phyloP scores from a whole-genome alignment of 192 early-diverging fungal genomes.

The Radiomyces spectabilis region DNA sequence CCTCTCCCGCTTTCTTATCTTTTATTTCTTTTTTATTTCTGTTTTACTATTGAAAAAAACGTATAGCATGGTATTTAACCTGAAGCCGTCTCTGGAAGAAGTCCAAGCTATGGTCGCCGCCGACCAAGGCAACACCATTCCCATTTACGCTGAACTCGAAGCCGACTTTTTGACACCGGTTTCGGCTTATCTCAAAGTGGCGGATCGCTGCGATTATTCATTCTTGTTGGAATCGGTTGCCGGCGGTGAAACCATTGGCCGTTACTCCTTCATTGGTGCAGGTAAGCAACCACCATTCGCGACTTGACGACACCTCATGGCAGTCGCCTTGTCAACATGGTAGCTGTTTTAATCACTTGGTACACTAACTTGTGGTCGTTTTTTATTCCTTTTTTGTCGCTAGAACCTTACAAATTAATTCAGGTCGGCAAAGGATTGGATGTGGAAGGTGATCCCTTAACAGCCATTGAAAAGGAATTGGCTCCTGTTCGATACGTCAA shows the following conservation, averaged over 20 bases:
- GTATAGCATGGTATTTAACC: constrained; percentile 34
- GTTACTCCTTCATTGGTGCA: constrained; percentile 94
- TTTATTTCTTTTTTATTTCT: constrained; percentile 36
- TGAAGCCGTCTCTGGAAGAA: constrained; percentile 65
- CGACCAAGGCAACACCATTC: constrained; percentile 78
- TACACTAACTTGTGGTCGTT: too few relatives aligned
- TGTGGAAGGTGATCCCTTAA: constrained; percentile 78
- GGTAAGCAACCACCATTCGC: too few relatives aligned
- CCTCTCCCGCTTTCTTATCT: background rate
- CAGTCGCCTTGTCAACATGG: too few relatives aligned
- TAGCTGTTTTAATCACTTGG: too few relatives aligned
- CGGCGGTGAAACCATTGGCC: constrained; percentile 91
- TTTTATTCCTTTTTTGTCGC: background rate
- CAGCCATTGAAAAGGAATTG: constrained; percentile 81
- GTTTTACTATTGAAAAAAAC: constrained; percentile 34
- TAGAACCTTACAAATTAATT: constrained; percentile 84
- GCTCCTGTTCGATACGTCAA: constrained; percentile 65
- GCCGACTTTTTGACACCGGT: constrained; percentile 96
- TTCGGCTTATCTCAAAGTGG: constrained; percentile 87
- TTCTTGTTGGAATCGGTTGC: constrained; percentile 93
- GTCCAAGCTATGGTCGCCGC: constrained; percentile 52
- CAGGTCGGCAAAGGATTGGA: constrained; percentile 67
- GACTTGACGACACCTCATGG: too few relatives aligned
- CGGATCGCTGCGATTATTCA: constrained; percentile 74
- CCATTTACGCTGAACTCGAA: constrained; percentile 80